A percentile compares a stretch with the other conserved stretches of the same genome.
phyloP scores from a whole-genome alignment of 2,329 filamentous ascomycete species.

The Meredithiella fracta region DNA sequence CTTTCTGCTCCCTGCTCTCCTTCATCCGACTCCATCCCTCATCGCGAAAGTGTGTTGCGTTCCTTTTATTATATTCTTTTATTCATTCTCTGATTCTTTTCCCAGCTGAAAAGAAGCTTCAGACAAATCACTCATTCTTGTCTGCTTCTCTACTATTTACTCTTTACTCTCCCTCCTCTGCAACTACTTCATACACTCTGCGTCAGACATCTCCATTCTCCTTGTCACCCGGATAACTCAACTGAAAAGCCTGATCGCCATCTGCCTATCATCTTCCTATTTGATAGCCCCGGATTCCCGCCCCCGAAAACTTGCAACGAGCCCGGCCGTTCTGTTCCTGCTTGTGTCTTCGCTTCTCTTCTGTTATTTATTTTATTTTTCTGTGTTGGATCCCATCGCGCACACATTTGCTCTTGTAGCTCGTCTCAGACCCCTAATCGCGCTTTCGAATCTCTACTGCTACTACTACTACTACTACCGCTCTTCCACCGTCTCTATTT shows the following conservation, averaged over 20 bases:
- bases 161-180: not conserved
- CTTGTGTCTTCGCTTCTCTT: not conserved
- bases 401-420: not conserved
- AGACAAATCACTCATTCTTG: conserved; percentile 18
- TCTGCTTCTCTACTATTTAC: conserved; percentile 4
- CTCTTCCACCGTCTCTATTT: not conserved
- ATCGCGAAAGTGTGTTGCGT: conserved; percentile 3
- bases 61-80: conserved; percentile 18
- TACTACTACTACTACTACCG: not conserved
- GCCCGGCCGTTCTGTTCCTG: conserved; percentile 1
- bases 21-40: not conserved
- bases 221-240: not conserved
- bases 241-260: conserved; percentile 5
- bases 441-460: not conserved
- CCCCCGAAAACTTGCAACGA: conserved; percentile 2
- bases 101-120: conserved; percentile 18
- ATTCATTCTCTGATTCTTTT: conserved; percentile 17
- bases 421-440: not conserved
- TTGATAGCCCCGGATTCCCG: conserved; percentile 5
- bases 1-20: conserved; percentile 15
- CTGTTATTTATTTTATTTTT: not conserved
- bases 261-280: not conserved
- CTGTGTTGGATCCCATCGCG: not conserved
- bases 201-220: not conserved
- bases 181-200: not conserved